Evolutionary conservation across 371 early-diverging fungal genomes (phyloP).

Genomic region (Circinella minor): DNA sequence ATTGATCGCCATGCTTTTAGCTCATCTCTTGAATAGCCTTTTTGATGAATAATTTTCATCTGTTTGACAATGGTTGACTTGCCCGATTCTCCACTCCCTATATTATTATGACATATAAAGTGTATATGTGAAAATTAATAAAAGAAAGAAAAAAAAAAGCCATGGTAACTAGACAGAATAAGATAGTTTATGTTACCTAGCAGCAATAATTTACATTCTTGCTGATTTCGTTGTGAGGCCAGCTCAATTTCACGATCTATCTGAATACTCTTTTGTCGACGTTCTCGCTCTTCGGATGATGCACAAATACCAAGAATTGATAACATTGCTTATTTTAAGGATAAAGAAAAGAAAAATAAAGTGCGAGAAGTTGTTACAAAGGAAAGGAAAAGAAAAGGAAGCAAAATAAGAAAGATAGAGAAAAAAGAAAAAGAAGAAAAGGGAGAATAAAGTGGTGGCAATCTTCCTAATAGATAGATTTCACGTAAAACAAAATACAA

Average conservation of each 20-base stretch:
- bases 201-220: conserved; percentile 68
- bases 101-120: neutral
- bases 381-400: neutral
- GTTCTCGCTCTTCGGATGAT: conserved; percentile 60
- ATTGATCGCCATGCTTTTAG: conserved; percentile 67
- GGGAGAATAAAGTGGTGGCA: neutral
- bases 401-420: conserved; percentile 3
- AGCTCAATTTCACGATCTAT: conserved; percentile 63
- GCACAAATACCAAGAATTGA: conserved; percentile 56
- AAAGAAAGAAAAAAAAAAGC: neutral
- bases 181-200: conserved; percentile 43
- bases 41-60: conserved; percentile 87
- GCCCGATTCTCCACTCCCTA: conserved; percentile 84
- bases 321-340: conserved; percentile 1
- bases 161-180: neutral
- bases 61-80: conserved; percentile 88
- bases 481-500: neutral
- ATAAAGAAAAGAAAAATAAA: neutral
- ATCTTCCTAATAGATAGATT: neutral
- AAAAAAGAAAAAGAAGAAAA: conserved; percentile 9
- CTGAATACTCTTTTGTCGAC: conserved; percentile 50
- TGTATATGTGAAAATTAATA: neutral
- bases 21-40: conserved; percentile 80
- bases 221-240: conserved; percentile 53
- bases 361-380: neutral